Evolutionary conservation across 306 rosid genomes (phyloP).

Genomic region (Citrullus mucosospermus): DNA sequence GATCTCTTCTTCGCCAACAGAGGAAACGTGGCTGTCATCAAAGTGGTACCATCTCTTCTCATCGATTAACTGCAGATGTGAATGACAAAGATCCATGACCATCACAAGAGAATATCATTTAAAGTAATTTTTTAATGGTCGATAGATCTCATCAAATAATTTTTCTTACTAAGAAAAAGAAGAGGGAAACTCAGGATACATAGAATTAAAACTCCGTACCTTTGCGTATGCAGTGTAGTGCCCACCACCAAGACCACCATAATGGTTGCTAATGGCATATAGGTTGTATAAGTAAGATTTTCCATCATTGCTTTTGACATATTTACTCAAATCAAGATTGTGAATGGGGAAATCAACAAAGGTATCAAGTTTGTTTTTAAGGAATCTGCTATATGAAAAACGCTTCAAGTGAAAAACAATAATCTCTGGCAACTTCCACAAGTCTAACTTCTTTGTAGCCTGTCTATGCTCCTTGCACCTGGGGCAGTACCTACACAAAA

Average conservation of each 20-base stretch:
- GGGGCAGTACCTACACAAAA: conserved; percentile 76
- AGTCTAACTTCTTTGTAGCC: conserved; percentile 92
- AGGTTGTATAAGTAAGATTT: conserved; percentile 52
- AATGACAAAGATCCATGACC: not conserved
- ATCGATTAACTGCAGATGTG: conserved; percentile 59
- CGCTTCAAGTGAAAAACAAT: conserved; percentile 95
- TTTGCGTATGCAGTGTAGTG: conserved; percentile 94
- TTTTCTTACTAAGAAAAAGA: not conserved
- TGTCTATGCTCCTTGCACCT: conserved; percentile 94
- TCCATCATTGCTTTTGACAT: conserved; percentile 74
- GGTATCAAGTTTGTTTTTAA: conserved; percentile 91
- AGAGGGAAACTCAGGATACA: not conserved
- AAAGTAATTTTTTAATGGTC: not conserved
- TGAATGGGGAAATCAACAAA: conserved; percentile 86
- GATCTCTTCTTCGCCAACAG: conserved; percentile 62
- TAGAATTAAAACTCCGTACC: conserved; percentile 23
- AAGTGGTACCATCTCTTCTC: conserved; percentile 96
- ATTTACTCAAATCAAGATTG: conserved; percentile 81
- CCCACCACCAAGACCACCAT: conserved; percentile 97
- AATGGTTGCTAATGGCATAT: conserved; percentile 94
- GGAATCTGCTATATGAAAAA: conserved; percentile 91
- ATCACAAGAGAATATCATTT: not conserved
- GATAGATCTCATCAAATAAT: too few relatives aligned
- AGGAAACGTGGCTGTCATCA: conserved; percentile 74
- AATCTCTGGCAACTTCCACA: conserved; percentile 95